Base-by-base conservation (phyloP, 805 yeast species). In the Nakazawaea molendinolei region DNA sequence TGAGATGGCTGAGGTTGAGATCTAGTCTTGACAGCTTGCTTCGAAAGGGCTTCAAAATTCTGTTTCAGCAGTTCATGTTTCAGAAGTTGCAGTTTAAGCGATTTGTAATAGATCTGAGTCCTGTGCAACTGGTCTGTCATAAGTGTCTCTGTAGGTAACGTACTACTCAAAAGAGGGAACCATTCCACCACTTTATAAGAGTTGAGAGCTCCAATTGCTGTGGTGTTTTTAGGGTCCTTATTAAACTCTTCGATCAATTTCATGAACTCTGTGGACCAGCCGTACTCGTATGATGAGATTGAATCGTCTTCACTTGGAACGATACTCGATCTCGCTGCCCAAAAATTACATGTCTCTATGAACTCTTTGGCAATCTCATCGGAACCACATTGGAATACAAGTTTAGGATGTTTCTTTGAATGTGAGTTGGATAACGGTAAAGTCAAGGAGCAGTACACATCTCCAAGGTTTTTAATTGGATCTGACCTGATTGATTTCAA, bases 261-360 rank as follows among this genome's bases (percentile, higher is more conserved):
- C 8, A 47, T 14, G 22, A 52, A 14, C 16, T 43, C 45, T n/a
- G 40, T 52, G 19, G 67, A 65, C 95, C 95, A 86, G 2, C 95
- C 95, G 52, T 76, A 86, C 52, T 87, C 94, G 40, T 79, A 71
- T 5, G 90, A 78, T 2, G 86, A 76, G 22, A 84, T 67, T 43
- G 81, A 76, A 38, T 76, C 80, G 7, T n/a, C 14, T 15, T 37
- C 48, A 22, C 63, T 67, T 3, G 95, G 95, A 15, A 85, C 79
- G 12, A 87, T 80, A 5, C 95, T 80, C 24, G 83, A 71, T 45
- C 92, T 71, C 2, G 90, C 84, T 2, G 94, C 85, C 95, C 96
- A 87, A 53, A 84, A 87, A 55, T 86, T 87, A 57, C 92, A 79
- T 5, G 90, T 76, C 46, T 79, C 73, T 13, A 83, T 75, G 55